A percentile compares a stretch with the other conserved stretches of the same genome.
These are phyloP conservation scores for Phoenix dactylifera DNA, from an alignment of 176 grass and related monocot genomes.

Conservation along the genomic window DNA sequence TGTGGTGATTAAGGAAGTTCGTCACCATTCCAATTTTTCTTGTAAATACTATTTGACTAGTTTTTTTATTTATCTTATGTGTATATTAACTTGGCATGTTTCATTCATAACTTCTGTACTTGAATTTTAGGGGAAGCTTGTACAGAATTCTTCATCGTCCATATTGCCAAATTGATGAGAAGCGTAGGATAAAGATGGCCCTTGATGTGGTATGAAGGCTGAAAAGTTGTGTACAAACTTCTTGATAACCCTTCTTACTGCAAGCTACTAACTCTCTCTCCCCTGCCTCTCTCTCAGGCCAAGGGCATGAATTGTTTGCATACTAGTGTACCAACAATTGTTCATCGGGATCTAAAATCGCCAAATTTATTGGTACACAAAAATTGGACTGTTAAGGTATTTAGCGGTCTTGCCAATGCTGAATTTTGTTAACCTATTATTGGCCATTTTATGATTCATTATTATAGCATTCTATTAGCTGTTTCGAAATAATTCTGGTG, in stretches of 20 bases:
- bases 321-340: constrained; percentile 82
- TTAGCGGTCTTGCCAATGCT: constrained; percentile 22
- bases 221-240: constrained; percentile 24
- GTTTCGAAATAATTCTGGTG: too few relatives aligned
- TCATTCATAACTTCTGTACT: neutral
- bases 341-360: constrained; percentile 98
- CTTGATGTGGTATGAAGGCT: constrained; percentile 82
- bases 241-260: neutral
- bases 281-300: constrained; percentile 25
- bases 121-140: constrained; percentile 72
- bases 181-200: constrained; percentile 93
- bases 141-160: constrained; percentile 97
- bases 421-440: constrained; percentile 9
- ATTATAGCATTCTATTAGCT: too few relatives aligned
- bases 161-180: constrained; percentile 96
- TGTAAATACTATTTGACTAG: too few relatives aligned
- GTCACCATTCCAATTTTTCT: too few relatives aligned
- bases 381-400: constrained; percentile 98
- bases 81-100: too few relatives aligned
- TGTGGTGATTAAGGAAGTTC: too few relatives aligned
- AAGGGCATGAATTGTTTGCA: constrained; percentile 99
- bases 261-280: too few relatives aligned
- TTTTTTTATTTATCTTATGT: too few relatives aligned
- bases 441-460: neutral
- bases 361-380: constrained; percentile 97